These are phyloP conservation scores for Citropsis articulata DNA, from an alignment of 345 rosid genomes.

Conservation along the genomic window DNA sequence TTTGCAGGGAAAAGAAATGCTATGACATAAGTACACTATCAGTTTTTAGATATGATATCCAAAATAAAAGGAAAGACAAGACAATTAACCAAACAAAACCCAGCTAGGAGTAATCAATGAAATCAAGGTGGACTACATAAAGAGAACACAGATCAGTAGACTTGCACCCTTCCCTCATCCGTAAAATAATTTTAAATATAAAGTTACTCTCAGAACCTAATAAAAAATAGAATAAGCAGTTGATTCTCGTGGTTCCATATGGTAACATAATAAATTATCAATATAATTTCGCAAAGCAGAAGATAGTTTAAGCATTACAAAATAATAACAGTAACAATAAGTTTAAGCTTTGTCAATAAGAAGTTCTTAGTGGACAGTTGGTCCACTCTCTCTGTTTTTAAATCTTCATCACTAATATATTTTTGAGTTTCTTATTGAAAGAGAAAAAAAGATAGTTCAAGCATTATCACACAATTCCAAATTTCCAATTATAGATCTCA, in stretches of 20 bases:
- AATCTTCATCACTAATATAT: too few relatives aligned
- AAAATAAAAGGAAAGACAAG: neutral
- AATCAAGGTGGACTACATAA: neutral
- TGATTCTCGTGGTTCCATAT: neutral
- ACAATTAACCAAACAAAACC: conserved; percentile 3
- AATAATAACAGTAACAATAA: neutral
- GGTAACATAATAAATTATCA: neutral
- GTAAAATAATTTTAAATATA: neutral
- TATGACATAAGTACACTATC: neutral
- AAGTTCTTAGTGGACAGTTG: too few relatives aligned
- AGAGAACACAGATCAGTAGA: neutral
- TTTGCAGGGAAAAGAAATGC: neutral
- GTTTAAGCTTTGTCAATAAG: too few relatives aligned
- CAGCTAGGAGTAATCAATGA: neutral
- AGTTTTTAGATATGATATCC: neutral
- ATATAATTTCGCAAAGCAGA: too few relatives aligned
- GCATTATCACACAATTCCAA: neutral
- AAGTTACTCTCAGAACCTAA: neutral
- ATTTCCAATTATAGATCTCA: neutral
- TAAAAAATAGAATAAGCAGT: neutral
- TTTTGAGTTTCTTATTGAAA: neutral
- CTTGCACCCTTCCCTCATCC: neutral
- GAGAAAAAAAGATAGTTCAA: neutral
- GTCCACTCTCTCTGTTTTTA: too few relatives aligned
- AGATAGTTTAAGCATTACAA: neutral